Conservation (phyloP, 2,329 filamentous ascomycete genomes). For the Teratosphaeria nubilosa region DNA sequence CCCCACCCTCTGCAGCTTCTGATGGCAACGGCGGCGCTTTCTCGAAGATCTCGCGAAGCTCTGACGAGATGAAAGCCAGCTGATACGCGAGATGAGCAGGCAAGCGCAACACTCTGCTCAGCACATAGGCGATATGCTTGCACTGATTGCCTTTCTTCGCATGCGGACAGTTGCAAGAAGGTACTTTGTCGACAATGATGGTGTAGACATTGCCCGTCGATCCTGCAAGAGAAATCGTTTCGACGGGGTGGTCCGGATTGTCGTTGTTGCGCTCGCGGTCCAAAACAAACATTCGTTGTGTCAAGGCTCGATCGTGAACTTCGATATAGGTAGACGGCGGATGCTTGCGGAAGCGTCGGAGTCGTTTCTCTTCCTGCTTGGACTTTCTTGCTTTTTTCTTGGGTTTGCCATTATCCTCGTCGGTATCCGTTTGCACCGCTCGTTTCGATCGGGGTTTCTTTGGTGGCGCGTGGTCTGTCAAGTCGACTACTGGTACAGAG, state of each 20-base stretch:
- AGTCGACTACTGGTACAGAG: constrained; percentile 2
- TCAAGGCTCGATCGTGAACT: constrained; percentile 13
- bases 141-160: constrained; percentile 43
- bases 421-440: background rate
- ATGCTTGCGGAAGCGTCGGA: constrained; percentile 10
- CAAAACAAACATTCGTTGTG: constrained; percentile 45
- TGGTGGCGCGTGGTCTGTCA: constrained; percentile 6
- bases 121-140: constrained; percentile 55
- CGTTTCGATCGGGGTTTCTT: constrained; percentile 4
- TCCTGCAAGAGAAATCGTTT: constrained; percentile 49
- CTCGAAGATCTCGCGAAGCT: constrained; percentile 47
- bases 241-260: constrained; percentile 38
- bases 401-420: constrained; percentile 4
- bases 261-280: constrained; percentile 35
- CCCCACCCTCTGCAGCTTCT: constrained; percentile 18
- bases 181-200: constrained; percentile 42
- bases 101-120: constrained; percentile 49
- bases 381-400: constrained; percentile 2
- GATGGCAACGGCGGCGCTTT: constrained; percentile 42
- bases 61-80: constrained; percentile 48
- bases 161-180: constrained; percentile 24
- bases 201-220: constrained; percentile 54
- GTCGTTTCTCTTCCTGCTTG: constrained; percentile 17
- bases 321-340: constrained; percentile 12
- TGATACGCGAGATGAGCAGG: constrained; percentile 48